Evolutionary conservation across 2,329 filamentous ascomycete genomes (phyloP), one percentile per base, ranked within the genome.

Genomic region (Talaromyces sp.): DNA sequence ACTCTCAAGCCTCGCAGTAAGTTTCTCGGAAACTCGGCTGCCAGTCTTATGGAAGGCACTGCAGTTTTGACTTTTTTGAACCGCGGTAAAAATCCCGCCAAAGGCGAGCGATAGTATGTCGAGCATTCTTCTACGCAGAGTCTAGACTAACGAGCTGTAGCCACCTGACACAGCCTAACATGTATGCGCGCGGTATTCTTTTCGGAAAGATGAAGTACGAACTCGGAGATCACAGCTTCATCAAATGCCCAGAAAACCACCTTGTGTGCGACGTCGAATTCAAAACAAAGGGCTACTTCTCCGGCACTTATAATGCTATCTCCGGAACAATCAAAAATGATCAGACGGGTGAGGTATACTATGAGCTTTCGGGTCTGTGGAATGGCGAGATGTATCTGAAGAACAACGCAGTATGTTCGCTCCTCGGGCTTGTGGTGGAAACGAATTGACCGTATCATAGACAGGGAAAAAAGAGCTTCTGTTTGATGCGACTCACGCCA

Each of bases 131-230:
- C 2, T 36, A 47, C 11, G 15, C 25, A 17, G 8, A 1, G 36
- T 19, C 5, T 15, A 56, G 34, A 59, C 61, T 62, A 68, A 67
- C 25, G 49, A 15, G 34, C 63, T 17, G 1, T 71, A 96, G 92
- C 79, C 91, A 96, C 73, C 80, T 98, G 61, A 98, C 95, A 4
- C 95, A 99, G 75, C 95, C 95, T 19, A 99, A 99, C 81, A 99
- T 99, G 93, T 99, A 99, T 77, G 95, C 94, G 25, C 88, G 95
- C 68, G 94, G 95, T 40, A 98, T 99, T 67, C 83, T 99, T 8
- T 97, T 99, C 73, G 95, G 95, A 58, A 98, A 97, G 78, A 98
- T 99, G 95, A 98, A 97, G 79, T 99, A 98, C 78, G 95, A 99
- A 81, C 87, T 99, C 7, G 95, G 94, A 69, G 94, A 98, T 76